These are phyloP conservation scores for Cutaneotrichosporon cutaneum DNA, from an alignment of 1,284 basidiomycete species.

Conservation along the genomic window DNA sequence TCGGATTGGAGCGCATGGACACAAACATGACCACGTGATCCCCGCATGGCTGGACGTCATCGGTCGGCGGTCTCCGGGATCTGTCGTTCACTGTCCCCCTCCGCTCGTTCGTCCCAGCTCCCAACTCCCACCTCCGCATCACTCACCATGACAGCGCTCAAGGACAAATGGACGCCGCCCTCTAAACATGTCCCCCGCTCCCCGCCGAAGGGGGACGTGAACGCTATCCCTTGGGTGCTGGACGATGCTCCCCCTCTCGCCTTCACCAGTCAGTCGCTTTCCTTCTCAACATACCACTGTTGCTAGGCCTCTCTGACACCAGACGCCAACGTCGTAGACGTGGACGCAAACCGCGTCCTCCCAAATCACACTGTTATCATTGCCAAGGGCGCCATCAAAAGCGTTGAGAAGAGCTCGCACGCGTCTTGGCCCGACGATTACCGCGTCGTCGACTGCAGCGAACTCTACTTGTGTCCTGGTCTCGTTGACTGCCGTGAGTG, in stretches of 20 bases:
- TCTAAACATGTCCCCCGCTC: conserved; percentile 7
- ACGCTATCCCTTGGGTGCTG: conserved; percentile 15
- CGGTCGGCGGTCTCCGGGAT: background rate
- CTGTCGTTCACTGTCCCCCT: background rate
- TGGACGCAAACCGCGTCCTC: conserved; percentile 18
- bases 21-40: too few relatives aligned
- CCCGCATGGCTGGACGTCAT: background rate
- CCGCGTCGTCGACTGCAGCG: conserved; percentile 21
- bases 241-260: conserved; percentile 13
- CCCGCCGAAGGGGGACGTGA: conserved; percentile 18
- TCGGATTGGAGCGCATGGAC: too few relatives aligned
- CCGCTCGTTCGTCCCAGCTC: background rate
- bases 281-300: background rate
- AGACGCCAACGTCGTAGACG: conserved; percentile 30
- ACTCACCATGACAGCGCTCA: conserved; percentile 8
- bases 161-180: conserved; percentile 3
- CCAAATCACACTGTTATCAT: conserved; percentile 18
- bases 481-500: conserved; percentile 30
- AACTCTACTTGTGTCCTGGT: conserved; percentile 27
- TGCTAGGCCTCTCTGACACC: background rate
- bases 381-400: conserved; percentile 21
- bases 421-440: background rate
- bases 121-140: background rate
- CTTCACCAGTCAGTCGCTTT: conserved; percentile 3
- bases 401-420: background rate